Base-by-base conservation (phyloP, 495 filamentous ascomycete genomes). In the Neurospora intermedia region DNA sequence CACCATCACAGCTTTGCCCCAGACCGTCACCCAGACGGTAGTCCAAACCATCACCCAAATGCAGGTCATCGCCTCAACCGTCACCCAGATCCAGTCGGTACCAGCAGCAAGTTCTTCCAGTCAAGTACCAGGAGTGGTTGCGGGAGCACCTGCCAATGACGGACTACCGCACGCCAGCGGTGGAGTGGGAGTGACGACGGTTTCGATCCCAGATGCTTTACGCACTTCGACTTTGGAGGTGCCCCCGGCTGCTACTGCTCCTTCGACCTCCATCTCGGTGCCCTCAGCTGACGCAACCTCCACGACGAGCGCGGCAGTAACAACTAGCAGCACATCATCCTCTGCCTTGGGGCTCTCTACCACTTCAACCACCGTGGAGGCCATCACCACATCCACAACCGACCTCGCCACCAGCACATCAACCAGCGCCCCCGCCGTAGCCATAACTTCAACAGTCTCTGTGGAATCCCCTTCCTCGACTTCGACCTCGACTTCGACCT, bases 1-100 rank as follows among this genome's bases (percentile, higher is more conserved):
- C 42, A 85, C 83, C 62, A 77, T 83, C 73, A 85, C 83, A 4
- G 82, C 81, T 1, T 75, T 82, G 23, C 80, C 81, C 16, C 78
- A 78, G 10, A 84, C 82, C n/a, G 73, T 84, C 20, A 85, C 84
- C 38, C 78, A 80, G 54, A 66, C 54, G 15, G 16, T 66, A 66
- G 54, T 27, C 54, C 54, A 66, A 66, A 66, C 54, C 27, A 66
- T 66, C 15, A 66, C 54, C 54, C n/a, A 23, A 23, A 5, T 27
- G 1, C 48, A 59, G 11, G 48, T 59, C 48, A 11, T 59, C 9
- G 48, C 48, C 48, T 59, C 48, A 11, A 59, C 48, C 20, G 23
- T 59, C 20, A 59, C 48, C 48, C 54, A 66, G 31, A 66, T 35
- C 27, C 54, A 66, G 54, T 66, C 54, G 27, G 54, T 38, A 16